Base-by-base conservation (phyloP, 495 filamentous ascomycete genomes). In the Pseudomonodictys pantanalensis region DNA sequence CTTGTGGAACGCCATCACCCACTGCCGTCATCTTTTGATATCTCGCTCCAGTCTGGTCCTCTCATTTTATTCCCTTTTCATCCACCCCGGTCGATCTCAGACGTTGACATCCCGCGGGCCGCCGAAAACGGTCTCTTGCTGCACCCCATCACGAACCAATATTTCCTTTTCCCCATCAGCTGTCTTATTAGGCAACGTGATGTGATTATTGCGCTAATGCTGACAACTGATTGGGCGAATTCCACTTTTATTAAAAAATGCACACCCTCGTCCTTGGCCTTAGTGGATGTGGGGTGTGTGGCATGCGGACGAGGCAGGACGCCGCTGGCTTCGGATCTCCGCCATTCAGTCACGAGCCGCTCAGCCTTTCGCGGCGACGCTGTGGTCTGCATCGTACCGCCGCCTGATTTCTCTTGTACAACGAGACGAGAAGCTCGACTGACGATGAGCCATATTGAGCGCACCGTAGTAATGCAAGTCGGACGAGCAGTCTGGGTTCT, bases 81-180 rank as follows among this genome's bases (percentile, higher is more conserved):
- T 41, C 10, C 23, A 26, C 35, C 51, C 28, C 32, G 24, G 24
- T 24, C 45, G 23, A 10, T 33, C 38, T 25, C 45, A 49, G 53
- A 58, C 60, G 52, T 63, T 58, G 60, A 56, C 15, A 35, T 41
- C 30, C 58, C 52, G 18, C 60, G 28, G 46, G 26, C 46, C 24
- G 17, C 51, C 20, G 52, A 15, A 56, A 51, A 11, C 7, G 52
- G 52, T 43, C 29, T 30, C 9, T 18, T 6, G 15, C 9, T 60
- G 58, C 58, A 55, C 28, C 28, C 46, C 52, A 42, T 62, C 60
- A 58, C 60, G 52, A 44, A 42, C 59, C 60, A 55, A 63, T 63
- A 52, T 63, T 63, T 46, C 53, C 60, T 61, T 55, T 58, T 26
- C 28, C 39, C 23, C 15, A 48, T 18, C 17, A 15, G 25, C 35